These are phyloP conservation scores for Penicillium malachiteum DNA, from an alignment of 495 filamentous ascomycete species.

Conservation along the genomic window DNA sequence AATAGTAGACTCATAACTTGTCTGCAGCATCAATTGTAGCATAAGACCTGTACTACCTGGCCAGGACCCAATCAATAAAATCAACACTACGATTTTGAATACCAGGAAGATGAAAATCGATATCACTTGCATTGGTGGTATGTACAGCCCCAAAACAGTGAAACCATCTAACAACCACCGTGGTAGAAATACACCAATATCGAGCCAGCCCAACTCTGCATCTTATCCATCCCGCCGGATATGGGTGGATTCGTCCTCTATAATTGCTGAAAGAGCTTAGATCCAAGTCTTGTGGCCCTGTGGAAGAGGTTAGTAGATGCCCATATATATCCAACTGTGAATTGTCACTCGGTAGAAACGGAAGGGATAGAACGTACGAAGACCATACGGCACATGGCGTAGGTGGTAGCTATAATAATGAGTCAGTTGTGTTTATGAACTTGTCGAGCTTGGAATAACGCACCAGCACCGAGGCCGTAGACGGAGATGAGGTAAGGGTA, in stretches of 20 bases:
- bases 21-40: no score
- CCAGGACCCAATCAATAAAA: neutral
- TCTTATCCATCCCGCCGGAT: constrained; percentile 8
- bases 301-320: constrained; percentile 26
- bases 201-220: constrained; percentile 19
- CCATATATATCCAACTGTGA: neutral
- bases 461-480: constrained; percentile 54
- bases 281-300: constrained; percentile 84
- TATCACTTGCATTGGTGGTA: constrained; percentile 37
- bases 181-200: constrained; percentile 45
- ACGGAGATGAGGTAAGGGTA: constrained; percentile 73
- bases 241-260: constrained; percentile 37
- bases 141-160: constrained; percentile 45
- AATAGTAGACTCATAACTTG: no score
- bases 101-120: neutral
- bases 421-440: constrained; percentile 23
- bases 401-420: constrained; percentile 48
- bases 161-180: constrained; percentile 32
- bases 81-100: no score
- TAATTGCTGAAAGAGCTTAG: constrained; percentile 58
- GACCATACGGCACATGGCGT: constrained; percentile 57
- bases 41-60: no score
- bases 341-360: neutral
- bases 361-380: constrained; percentile 43
- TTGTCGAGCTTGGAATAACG: constrained; percentile 40